Base-by-base conservation (phyloP, 768 basidiomycete species). In the Rhizopogon vinicolor region DNA sequence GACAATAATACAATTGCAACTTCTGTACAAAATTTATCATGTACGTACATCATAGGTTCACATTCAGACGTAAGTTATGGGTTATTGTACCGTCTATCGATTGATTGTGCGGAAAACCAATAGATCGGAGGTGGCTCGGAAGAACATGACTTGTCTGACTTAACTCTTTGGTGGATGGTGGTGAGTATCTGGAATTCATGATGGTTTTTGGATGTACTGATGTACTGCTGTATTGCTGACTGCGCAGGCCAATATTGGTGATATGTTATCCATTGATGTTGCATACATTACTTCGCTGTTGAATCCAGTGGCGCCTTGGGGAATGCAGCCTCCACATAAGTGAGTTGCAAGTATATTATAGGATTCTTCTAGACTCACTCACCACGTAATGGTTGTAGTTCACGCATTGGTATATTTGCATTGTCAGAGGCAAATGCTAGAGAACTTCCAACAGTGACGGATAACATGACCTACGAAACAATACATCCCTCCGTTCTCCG, bases 121-220 rank as follows among this genome's bases (percentile, higher is more conserved):
- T 58, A 89, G 87, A 78, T 85, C 45, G 87, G 87, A 14, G 88
- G 88, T 28, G 87, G 88, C 40, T 89, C 82, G 66, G 63, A 75
- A 31, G 74, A 81, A 45, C 87, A 87, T 64, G 88, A 90, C 61
- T 66, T 90, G 28, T 77, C 25, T 25, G 25, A 25, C 3, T 3
- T 25, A 25, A 25, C 25, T 25, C 25, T 25, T 25, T 2, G 25
- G 42, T 86, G 85, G 85, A 85, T 87, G 82, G 75, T 75, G 52
- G 84, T 85, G 61, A 33, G 79, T 74, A 18, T 3, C 41, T 25
- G 37, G 25, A 44, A 16, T 35, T 14, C 44, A 28, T 25, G 35
- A 28, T 49, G 10, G 6, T 22, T 22, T 22, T 22, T 22, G 22
- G 22, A 22, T 22, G 22, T 22, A 22, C 2, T 22, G 22, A 22